Conservation (phyloP, 177 flowering plant genomes). For the Vitis hybrid region DNA sequence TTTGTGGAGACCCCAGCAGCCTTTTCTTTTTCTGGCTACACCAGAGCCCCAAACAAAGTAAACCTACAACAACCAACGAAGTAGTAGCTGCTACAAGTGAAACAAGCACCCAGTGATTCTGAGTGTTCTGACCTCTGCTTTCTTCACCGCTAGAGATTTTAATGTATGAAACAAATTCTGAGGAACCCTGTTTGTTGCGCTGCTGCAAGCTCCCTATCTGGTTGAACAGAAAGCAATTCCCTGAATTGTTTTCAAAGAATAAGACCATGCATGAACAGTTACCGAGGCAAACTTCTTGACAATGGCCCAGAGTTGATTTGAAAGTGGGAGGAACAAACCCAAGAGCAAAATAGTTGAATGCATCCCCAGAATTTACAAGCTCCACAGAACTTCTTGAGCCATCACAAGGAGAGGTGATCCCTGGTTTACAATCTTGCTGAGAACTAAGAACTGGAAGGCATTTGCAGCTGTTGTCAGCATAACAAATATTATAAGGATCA, state of each 20-base stretch:
- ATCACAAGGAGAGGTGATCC: background rate
- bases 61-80: too few species aligned
- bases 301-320: conserved; percentile 24
- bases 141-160: conserved; percentile 18
- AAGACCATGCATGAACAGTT: conserved; percentile 44
- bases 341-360: conserved; percentile 36
- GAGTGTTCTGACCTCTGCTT: too few species aligned
- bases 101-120: too few species aligned
- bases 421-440: background rate
- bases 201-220: conserved; percentile 38
- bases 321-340: conserved; percentile 27
- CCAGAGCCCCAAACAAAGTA: too few species aligned
- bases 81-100: too few species aligned
- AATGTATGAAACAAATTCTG: conserved; percentile 27
- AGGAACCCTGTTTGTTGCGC: conserved; percentile 3
- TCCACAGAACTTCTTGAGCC: conserved; percentile 7
- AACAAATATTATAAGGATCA: conserved; percentile 1
- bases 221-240: conserved; percentile 38
- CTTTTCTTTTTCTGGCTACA: too few species aligned
- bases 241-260: conserved; percentile 32
- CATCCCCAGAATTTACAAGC: conserved; percentile 27
- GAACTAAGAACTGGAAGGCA: background rate
- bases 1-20: too few species aligned
- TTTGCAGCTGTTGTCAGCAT: background rate
- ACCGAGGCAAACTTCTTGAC: conserved; percentile 31